Conservation (phyloP, 352 stramenopile genomes). For the Phytophthora capsici region DNA sequence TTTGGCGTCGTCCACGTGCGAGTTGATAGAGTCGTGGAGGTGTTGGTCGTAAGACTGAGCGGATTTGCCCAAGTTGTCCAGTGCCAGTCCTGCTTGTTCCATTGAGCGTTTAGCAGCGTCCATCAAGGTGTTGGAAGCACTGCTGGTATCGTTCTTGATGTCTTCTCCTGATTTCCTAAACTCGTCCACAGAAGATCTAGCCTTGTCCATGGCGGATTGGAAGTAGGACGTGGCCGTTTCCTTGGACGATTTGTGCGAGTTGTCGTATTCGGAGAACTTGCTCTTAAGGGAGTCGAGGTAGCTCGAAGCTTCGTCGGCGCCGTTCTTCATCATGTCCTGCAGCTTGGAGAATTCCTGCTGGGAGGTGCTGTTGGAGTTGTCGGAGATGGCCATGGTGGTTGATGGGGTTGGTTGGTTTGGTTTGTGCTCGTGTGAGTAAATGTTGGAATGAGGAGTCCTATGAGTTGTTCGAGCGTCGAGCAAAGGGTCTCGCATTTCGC, state of each 20-base stretch:
- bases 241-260: conserved; percentile 40
- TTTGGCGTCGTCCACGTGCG: conserved; percentile 31
- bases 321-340: conserved; percentile 40
- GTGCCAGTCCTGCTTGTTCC: conserved; percentile 34
- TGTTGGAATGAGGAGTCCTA: conserved; percentile 9
- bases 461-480: background rate
- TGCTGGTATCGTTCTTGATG: conserved; percentile 24
- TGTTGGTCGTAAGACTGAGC: conserved; percentile 28
- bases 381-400: conserved; percentile 33
- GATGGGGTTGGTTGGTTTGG: too few relatives aligned
- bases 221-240: conserved; percentile 48
- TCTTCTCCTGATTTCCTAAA: conserved; percentile 33
- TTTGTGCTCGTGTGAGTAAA: conserved; percentile 20
- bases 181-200: conserved; percentile 24
- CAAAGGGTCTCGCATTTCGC: background rate
- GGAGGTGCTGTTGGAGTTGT: conserved; percentile 22
- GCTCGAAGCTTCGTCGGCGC: conserved; percentile 29
- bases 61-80: conserved; percentile 37
- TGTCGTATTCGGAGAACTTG: conserved; percentile 52
- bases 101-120: conserved; percentile 38
- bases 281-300: conserved; percentile 50
- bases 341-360: conserved; percentile 49
- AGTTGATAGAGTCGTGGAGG: conserved; percentile 27
- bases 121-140: conserved; percentile 26
- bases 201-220: conserved; percentile 41